These are phyloP conservation scores for Wickerhamomyces strasburgensis DNA, from an alignment of 805 yeast species.

Conservation along the genomic window DNA sequence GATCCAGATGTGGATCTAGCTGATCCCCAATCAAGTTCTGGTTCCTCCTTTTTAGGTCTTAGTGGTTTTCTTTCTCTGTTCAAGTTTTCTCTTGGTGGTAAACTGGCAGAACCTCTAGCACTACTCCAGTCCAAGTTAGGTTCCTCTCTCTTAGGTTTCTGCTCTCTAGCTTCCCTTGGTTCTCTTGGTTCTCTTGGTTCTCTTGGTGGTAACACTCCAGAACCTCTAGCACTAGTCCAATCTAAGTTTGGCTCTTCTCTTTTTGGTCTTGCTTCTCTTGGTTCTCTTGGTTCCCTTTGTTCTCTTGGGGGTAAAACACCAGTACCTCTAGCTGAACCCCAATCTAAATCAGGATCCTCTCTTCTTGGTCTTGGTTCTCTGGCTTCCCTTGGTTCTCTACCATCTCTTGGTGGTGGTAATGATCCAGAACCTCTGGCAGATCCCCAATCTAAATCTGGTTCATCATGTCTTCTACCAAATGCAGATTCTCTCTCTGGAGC, in stretches of 20 bases:
- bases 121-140: constrained; percentile 57
- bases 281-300: constrained; percentile 24
- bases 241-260: constrained; percentile 38
- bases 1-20: too few relatives aligned
- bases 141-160: constrained; percentile 40
- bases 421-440: constrained; percentile 33
- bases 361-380: constrained; percentile 31
- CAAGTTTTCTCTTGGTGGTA: constrained; percentile 32
- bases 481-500: constrained; percentile 46
- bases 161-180: constrained; percentile 30
- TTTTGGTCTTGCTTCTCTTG: constrained; percentile 29
- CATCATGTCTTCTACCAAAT: constrained; percentile 25
- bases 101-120: constrained; percentile 16
- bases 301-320: constrained; percentile 23
- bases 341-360: constrained; percentile 56
- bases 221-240: constrained; percentile 38
- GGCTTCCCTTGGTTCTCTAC: constrained; percentile 21
- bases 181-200: constrained; percentile 30
- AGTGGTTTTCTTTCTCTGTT: constrained; percentile 24
- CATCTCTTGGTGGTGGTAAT: constrained; percentile 31
- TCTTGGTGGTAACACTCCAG: constrained; percentile 31
- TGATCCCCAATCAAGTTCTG: constrained; percentile 57
- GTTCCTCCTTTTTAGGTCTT: constrained; percentile 43
- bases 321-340: constrained; percentile 41
- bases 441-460: constrained; percentile 42